Percentiles rank a stretch among this genome's conserved stretches.
phyloP scores from a whole-genome alignment of 2,329 filamentous ascomycete genomes.

The Claviceps spartinae region DNA sequence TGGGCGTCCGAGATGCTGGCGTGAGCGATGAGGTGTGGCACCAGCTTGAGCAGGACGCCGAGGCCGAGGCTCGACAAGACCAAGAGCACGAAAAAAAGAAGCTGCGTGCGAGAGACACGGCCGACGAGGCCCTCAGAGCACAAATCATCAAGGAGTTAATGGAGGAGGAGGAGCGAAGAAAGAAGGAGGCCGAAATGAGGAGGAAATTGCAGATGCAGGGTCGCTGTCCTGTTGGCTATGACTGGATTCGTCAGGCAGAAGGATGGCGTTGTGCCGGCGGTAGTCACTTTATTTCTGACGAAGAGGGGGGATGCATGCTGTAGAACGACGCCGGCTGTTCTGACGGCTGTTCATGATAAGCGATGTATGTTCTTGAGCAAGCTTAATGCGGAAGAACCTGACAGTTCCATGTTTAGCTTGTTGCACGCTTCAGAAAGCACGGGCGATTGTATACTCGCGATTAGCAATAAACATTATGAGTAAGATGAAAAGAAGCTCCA shows the following conservation, averaged over 20 bases:
- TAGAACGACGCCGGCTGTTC: too few species aligned
- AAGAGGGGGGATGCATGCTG: neutral
- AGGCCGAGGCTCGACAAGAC: slow-evolving; percentile 23
- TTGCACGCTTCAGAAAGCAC: too few species aligned
- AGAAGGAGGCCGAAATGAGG: slow-evolving; percentile 26
- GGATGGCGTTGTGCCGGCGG: slow-evolving; percentile 49
- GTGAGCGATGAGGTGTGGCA: slow-evolving; percentile 49
- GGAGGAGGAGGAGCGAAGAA: slow-evolving; percentile 24
- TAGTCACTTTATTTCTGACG: neutral
- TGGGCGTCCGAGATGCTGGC: slow-evolving; percentile 33
- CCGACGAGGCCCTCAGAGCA: slow-evolving; percentile 18
- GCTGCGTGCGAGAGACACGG: slow-evolving; percentile 12
- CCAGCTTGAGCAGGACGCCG: slow-evolving; percentile 39
- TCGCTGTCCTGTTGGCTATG: slow-evolving; percentile 39
- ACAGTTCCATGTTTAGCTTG: too few species aligned
- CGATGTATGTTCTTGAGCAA: too few species aligned
- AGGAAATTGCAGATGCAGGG: slow-evolving; percentile 39
- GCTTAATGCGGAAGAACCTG: too few species aligned
- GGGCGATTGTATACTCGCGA: too few species aligned
- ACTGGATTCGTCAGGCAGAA: slow-evolving; percentile 43
- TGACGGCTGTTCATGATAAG: too few species aligned
- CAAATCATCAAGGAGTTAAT: slow-evolving; percentile 23
- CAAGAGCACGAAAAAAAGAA: slow-evolving; percentile 23
- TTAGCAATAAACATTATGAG: too few species aligned
- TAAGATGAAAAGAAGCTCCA: too few species aligned